A percentile compares a stretch with the other conserved stretches of the same genome.
These are phyloP conservation scores for Teratosphaeria viscida DNA, from an alignment of 2,329 filamentous ascomycete genomes.

Conservation along the genomic window DNA sequence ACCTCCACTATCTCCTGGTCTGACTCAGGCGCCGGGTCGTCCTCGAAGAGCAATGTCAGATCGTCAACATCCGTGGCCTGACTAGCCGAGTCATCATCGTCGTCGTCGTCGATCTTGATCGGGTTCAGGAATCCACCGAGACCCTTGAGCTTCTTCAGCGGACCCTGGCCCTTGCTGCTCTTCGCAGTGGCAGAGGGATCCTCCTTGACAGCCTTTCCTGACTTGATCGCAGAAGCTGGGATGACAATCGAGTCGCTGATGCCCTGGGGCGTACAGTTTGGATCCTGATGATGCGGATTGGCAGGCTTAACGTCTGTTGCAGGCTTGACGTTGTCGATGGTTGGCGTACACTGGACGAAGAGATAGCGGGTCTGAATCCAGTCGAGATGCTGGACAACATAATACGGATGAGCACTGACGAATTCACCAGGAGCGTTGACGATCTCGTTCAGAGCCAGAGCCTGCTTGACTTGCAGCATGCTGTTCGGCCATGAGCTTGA, in stretches of 20 bases:
- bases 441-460: slow-evolving; percentile 73
- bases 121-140: slow-evolving; percentile 24
- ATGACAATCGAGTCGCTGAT: slow-evolving; percentile 35
- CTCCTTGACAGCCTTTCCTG: slow-evolving; percentile 26
- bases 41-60: slow-evolving; percentile 28
- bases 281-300: slow-evolving; percentile 30
- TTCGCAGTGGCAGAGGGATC: slow-evolving; percentile 39
- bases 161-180: slow-evolving; percentile 22
- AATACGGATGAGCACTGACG: slow-evolving; percentile 44
- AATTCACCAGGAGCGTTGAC: slow-evolving; percentile 63
- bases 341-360: slow-evolving; percentile 43
- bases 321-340: slow-evolving; percentile 8
- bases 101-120: slow-evolving; percentile 25
- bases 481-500: slow-evolving; percentile 56
- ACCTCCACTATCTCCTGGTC: background rate
- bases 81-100: slow-evolving; percentile 33
- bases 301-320: slow-evolving; percentile 11
- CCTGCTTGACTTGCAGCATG: slow-evolving; percentile 45
- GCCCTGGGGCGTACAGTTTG: slow-evolving; percentile 32
- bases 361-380: slow-evolving; percentile 90
- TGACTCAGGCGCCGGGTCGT: slow-evolving; percentile 8
- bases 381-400: slow-evolving; percentile 64
- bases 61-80: slow-evolving; percentile 43
- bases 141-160: slow-evolving; percentile 15
- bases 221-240: slow-evolving; percentile 43